These are phyloP conservation scores for Boletus eberwhitei DNA, from an alignment of 768 basidiomycete species.

Conservation along the genomic window DNA sequence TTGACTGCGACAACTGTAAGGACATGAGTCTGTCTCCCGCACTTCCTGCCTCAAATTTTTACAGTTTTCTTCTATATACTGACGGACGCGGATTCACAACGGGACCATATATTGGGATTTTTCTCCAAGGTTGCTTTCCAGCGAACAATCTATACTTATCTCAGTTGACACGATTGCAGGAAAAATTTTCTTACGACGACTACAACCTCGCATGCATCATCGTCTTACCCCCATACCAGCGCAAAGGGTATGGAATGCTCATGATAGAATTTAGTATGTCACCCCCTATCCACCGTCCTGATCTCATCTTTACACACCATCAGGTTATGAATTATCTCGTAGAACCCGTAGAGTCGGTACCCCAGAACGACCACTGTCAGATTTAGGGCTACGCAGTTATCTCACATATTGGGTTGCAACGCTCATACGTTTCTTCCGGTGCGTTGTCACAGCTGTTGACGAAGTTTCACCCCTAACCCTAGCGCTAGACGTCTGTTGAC, in stretches of 20 bases:
- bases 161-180: constrained; percentile 40
- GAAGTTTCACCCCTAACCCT: neutral
- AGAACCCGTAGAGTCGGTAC: constrained; percentile 78
- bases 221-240: constrained; percentile 89
- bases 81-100: constrained; percentile 75
- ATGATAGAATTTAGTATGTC: constrained; percentile 97
- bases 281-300: neutral
- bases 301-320: neutral
- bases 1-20: constrained; percentile 84
- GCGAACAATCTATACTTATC: neutral
- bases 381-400: constrained; percentile 88
- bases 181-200: constrained; percentile 94
- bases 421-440: constrained; percentile 82
- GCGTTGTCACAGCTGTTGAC: constrained; percentile 3
- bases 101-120: constrained; percentile 77
- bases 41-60: neutral
- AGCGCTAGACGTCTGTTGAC: constrained; percentile 51
- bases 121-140: constrained; percentile 53
- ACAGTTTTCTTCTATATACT: constrained; percentile 86
- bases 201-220: constrained; percentile 98
- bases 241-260: constrained; percentile 87
- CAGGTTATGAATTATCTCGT: constrained; percentile 92
- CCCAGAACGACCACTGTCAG: constrained; percentile 93
- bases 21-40: neutral
- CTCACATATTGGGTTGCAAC: constrained; percentile 84